Evolutionary conservation across 805 yeast species (phyloP).

Genomic region (Debaryomyces castellii): DNA sequence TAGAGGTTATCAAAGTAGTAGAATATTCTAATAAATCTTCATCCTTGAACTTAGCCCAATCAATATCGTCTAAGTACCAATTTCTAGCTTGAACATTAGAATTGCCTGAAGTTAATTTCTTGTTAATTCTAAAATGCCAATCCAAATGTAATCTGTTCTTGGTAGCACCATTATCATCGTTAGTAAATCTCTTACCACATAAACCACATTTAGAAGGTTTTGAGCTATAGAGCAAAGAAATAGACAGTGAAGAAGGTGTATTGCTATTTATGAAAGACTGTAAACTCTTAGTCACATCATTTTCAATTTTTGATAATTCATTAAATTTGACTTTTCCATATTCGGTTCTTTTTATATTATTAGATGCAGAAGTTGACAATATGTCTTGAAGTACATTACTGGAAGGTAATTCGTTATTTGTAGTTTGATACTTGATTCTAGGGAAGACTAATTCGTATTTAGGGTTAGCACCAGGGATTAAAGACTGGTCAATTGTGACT

Average conservation of each 20-base stretch:
- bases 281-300: constrained; percentile 12
- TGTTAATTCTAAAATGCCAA: constrained; percentile 94
- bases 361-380: constrained; percentile 14
- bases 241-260: constrained; percentile 29
- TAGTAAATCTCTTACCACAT: constrained; percentile 84
- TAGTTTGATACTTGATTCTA: constrained; percentile 25
- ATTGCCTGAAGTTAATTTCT: constrained; percentile 47
- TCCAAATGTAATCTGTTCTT: constrained; percentile 73
- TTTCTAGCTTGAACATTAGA: constrained; percentile 65
- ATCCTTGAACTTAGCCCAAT: constrained; percentile 76
- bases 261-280: constrained; percentile 41
- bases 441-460: constrained; percentile 31
- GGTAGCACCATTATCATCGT: constrained; percentile 53
- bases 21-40: constrained; percentile 46
- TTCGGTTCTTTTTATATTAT: constrained; percentile 23
- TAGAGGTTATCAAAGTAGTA: constrained; percentile 9
- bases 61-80: constrained; percentile 74
- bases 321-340: constrained; percentile 33
- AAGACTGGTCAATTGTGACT: constrained; percentile 39
- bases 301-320: constrained; percentile 28
- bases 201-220: constrained; percentile 81
- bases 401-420: constrained; percentile 14
- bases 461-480: constrained; percentile 38
- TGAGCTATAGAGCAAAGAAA: constrained; percentile 49
- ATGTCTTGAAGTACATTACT: constrained; percentile 22